Evolutionary conservation across 2,329 filamentous ascomycete genomes (phyloP), one percentile per base, ranked within the genome.

Genomic region (Arachnopeziza araneosa): DNA sequence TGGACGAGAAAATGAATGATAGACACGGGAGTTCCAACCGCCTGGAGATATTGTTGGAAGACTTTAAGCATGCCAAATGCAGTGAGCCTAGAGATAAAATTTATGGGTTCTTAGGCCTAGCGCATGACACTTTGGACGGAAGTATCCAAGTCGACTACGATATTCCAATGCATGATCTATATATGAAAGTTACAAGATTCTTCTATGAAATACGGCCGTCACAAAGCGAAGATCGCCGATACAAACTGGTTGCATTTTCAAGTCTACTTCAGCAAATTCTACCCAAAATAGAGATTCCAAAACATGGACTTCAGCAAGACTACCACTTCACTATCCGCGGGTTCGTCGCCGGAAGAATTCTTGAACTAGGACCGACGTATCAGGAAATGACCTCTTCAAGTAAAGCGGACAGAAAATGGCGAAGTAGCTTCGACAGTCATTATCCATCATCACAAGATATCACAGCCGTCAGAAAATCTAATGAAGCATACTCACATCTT

Each of bases 81-180:
- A 24, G 44, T 24, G 59, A 61, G 24, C 59, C 52, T 19, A 48
- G 59, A 32, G 59, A 61, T 22, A 61, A 61, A 22, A 61, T 61
- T 50, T 61, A 54, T 49, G 55, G 55, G 19, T 49, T 61, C n/a
- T 53, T 61, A 5, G 59, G 59, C 24, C 23, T 61, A 14, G 50
- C 56, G 10, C 26, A 50, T 30, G 56, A 55, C 49, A 32, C 21
- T 7, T 49, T 55, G 4, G 53, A 55, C 52, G 49, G 58, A 19
- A 19, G 12, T 52, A 24, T 60, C 30, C n/a, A 52, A n/a, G 48
- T 50, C 19, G 58, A 60, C 30, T 60, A 60, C 49, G 36, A 50
- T 1, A 60, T 26, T 22, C 24, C 58, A 24, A 21, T 56, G 5
- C 56, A 22, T 19, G 48, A 60, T 22, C 21, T 56, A 9, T 60